These are phyloP conservation scores for Apiosordaria backusii DNA, from an alignment of 495 filamentous ascomycete genomes.

Conservation along the genomic window DNA sequence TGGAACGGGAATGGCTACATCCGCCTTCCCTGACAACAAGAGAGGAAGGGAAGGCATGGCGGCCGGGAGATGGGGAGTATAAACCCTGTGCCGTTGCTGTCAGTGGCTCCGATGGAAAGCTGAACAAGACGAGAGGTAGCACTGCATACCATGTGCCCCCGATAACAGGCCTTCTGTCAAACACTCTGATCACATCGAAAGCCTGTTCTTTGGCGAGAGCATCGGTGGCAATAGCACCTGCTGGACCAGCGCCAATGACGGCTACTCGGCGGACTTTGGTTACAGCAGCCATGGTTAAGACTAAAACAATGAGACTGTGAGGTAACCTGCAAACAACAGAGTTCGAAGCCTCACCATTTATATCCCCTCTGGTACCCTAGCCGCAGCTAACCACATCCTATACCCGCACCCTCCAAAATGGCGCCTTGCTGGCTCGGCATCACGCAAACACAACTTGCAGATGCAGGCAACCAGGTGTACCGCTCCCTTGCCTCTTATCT, in stretches of 20 bases:
- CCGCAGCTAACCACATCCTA: too few relatives aligned
- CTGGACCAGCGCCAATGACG: conserved; percentile 58
- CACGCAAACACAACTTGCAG: neutral
- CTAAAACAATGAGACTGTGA: neutral
- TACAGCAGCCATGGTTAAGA: neutral
- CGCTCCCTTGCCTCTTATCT: neutral
- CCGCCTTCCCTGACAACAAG: conserved; percentile 31
- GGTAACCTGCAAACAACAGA: neutral
- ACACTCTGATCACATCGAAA: conserved; percentile 57
- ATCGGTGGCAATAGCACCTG: conserved; percentile 57
- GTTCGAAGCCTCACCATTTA: too few relatives aligned
- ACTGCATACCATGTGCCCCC: conserved; percentile 32
- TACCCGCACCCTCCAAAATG: neutral
- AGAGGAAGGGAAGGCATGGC: conserved; percentile 41
- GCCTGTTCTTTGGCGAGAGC: conserved; percentile 57
- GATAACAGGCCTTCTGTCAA: conserved; percentile 42
- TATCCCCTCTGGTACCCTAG: too few relatives aligned
- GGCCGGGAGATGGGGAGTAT: conserved; percentile 37
- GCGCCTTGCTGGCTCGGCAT: neutral
- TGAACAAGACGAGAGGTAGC: neutral
- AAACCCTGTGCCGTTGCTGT: conserved; percentile 22
- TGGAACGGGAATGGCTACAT: conserved; percentile 31
- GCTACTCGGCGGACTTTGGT: conserved; percentile 47
- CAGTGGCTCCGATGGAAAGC: neutral
- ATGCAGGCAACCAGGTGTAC: neutral